A percentile compares a stretch with the other conserved stretches of the same genome.
Evolutionary conservation across 257 asterid genomes (phyloP).

Genomic region (Buddleja alternifolia): DNA sequence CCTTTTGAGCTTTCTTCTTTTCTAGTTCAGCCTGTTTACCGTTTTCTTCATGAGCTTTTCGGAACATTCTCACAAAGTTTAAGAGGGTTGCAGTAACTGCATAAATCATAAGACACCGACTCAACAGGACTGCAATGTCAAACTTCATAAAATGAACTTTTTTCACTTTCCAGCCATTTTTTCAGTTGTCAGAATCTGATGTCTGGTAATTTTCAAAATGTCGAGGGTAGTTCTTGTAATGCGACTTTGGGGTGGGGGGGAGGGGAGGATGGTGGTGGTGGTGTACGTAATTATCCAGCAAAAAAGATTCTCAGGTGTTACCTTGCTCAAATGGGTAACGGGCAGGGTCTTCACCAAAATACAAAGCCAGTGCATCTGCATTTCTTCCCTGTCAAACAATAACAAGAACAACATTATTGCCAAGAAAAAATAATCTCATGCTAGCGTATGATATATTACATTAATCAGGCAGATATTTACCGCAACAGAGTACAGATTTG

Average conservation of each 20-base stretch:
- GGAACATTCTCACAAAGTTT: slow-evolving; percentile 89
- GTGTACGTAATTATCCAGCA: not conserved
- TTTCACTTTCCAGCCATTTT: too few relatives aligned
- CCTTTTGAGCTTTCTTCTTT: slow-evolving; percentile 95
- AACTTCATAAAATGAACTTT: not conserved
- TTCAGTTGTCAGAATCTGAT: too few relatives aligned
- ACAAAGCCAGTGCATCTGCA: slow-evolving; percentile 93
- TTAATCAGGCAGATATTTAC: slow-evolving; percentile 46
- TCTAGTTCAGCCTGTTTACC: slow-evolving; percentile 92
- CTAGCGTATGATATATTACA: slow-evolving; percentile 19
- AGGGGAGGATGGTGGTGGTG: too few relatives aligned
- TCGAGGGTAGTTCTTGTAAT: too few relatives aligned
- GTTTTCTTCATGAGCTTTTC: slow-evolving; percentile 93
- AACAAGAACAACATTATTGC: slow-evolving; percentile 18
- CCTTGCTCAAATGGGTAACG: slow-evolving; percentile 99
- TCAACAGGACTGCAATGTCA: slow-evolving; percentile 31
- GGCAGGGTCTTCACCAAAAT: slow-evolving; percentile 98
- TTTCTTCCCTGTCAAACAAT: slow-evolving; percentile 79
- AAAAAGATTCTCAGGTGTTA: slow-evolving; percentile 28
- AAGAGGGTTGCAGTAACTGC: slow-evolving; percentile 92
- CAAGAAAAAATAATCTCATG: slow-evolving; percentile 16
- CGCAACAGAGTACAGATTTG: slow-evolving; percentile 81
- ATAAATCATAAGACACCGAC: slow-evolving; percentile 23
- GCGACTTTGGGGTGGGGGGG: too few relatives aligned
- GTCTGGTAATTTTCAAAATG: too few relatives aligned